Conservation (phyloP, 2,329 filamentous ascomycete species). For the Ceratocystis smalleyi region DNA sequence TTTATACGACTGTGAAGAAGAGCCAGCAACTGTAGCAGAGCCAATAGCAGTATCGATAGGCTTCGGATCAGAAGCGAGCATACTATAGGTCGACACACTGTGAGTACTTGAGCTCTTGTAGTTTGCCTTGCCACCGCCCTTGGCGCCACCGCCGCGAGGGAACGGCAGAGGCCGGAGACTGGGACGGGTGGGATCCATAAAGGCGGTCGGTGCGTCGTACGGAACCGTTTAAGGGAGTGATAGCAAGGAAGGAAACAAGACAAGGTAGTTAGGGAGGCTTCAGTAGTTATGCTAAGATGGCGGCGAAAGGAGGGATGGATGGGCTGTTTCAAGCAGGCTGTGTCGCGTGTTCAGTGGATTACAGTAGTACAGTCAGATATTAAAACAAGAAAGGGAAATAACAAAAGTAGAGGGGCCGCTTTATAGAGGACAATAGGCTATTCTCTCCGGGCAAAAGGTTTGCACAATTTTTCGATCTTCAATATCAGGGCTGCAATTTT, state of each 20-base stretch:
- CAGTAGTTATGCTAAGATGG: background rate
- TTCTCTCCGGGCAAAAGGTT: too few relatives aligned
- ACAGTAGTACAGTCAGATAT: background rate
- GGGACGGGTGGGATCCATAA: background rate
- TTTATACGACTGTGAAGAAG: background rate
- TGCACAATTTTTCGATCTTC: too few relatives aligned
- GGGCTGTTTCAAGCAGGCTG: background rate
- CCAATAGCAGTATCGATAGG: background rate
- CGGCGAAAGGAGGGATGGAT: background rate
- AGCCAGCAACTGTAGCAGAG: background rate
- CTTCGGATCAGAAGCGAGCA: background rate
- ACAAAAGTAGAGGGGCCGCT: background rate
- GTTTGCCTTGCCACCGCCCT: background rate
- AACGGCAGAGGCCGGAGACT: conserved; percentile 1
- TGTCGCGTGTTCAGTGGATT: background rate
- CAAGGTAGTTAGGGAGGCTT: background rate
- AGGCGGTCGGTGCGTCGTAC: background rate
- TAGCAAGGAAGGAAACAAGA: background rate
- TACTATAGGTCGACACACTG: background rate
- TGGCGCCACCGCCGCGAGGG: background rate
- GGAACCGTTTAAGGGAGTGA: background rate
- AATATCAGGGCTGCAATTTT: too few relatives aligned
- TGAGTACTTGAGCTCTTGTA: conserved; percentile 6
- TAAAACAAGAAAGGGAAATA: background rate
- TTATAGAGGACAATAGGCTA: background rate